Conservation (phyloP, 805 yeast species). For the Clavispora fructus region DNA sequence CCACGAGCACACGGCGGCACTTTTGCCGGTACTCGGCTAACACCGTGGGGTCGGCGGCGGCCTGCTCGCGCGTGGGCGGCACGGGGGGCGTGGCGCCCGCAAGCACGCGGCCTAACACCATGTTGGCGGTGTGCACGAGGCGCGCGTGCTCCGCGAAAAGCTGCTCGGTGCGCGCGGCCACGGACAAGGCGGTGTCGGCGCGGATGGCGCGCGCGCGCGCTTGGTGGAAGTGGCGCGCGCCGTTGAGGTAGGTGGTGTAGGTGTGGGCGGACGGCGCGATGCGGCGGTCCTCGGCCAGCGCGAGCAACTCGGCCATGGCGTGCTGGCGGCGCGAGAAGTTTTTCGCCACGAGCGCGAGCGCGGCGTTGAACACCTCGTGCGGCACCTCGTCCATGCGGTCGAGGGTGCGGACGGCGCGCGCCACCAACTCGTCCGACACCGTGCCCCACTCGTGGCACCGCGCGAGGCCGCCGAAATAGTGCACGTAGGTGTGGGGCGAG, state of each 20-base stretch:
- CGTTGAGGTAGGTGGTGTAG: constrained; percentile 35
- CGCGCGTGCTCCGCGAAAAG: constrained; percentile 25
- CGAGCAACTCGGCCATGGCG: constrained; percentile 35
- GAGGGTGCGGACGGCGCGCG: constrained; percentile 19
- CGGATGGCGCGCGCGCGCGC: constrained; percentile 12
- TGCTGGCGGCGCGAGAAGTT: constrained; percentile 27
- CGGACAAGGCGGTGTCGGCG: constrained; percentile 10
- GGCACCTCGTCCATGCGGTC: constrained; percentile 6
- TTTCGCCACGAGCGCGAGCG: constrained; percentile 30
- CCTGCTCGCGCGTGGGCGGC: constrained; percentile 28
- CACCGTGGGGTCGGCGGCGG: constrained; percentile 15
- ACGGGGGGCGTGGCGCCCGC: constrained; percentile 28
- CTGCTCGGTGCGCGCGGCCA: constrained; percentile 17
- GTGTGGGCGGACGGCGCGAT: constrained; percentile 30
- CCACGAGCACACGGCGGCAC: constrained; percentile 16
- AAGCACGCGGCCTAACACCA: constrained; percentile 23
- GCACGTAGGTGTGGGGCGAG: constrained; percentile 40
- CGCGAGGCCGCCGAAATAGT: constrained; percentile 32
- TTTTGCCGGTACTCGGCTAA: constrained; percentile 14
- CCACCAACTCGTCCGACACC: constrained; percentile 15
- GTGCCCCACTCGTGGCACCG: constrained; percentile 30
- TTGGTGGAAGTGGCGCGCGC: constrained; percentile 20
- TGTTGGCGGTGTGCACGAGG: constrained; percentile 21
- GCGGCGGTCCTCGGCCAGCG: constrained; percentile 15
- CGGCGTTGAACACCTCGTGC: constrained; percentile 33